Evolutionary conservation across 352 stramenopile genomes (phyloP), one percentile per base, ranked within the genome.

Genomic region (Pythium volutum): DNA sequence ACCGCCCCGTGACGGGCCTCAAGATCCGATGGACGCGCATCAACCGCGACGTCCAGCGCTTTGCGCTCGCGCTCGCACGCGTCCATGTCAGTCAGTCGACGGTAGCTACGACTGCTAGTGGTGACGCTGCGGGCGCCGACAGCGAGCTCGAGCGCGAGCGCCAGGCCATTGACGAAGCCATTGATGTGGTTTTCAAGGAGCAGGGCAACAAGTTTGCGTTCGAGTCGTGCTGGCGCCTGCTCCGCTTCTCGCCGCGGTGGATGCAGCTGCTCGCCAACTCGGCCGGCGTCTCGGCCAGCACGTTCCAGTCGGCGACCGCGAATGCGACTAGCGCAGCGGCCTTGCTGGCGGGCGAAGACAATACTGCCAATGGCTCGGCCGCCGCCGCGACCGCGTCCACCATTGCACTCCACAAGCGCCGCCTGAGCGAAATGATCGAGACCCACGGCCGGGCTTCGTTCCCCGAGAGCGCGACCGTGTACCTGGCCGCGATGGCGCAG

Each of bases 21-120:
- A 92, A 92, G 55, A 85, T 92, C 69, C 78, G 82, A 51, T 92
- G 80, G 80, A 89, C 78, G 38, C 82, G 82, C 55, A 88, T 92
- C 63, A 90, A 92, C 48, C 77, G 77, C 55, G 82, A 92, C 58
- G 83, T 85, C 39, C 80, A 90, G 62, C 82, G 79, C 65, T 92
- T 92, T 51, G 77, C 80, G 12, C 41, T 71, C 36, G 74, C 77
- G 15, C 80, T 76, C 41, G 71, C 70, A 47, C 66, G 75, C 31
- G 61, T 85, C 20, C 73, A 87, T 26, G 53, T 52, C 9, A n/a
- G 26, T 9, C 42, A 48, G 18, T 20, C 36, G 11, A 43, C 5
- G 8, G 36, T 5, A 18, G 36, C 36, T n/a, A 20, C 36, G 18
- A 43, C 18, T n/a, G 18, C 14, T 16, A 43, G 14, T 16, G 36